Evolutionary conservation across 192 early-diverging fungal species (phyloP), one percentile per base, ranked within the genome.

Genomic region (Coemansia sp.): DNA sequence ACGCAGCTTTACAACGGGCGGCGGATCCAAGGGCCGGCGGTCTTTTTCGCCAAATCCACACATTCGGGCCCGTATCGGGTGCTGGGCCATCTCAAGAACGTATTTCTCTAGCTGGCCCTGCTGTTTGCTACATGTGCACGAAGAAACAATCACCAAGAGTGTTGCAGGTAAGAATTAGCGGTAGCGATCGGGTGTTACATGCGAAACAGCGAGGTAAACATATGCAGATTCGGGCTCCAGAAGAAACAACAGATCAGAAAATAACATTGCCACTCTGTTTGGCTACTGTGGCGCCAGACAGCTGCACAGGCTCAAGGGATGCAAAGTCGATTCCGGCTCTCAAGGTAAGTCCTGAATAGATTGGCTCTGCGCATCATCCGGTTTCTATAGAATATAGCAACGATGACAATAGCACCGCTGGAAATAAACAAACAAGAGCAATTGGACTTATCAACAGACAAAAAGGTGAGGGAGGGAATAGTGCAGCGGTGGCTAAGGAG

Each of bases 1-100:
- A 25, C 83, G 75, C 20, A 90, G 72, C 57, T 82, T 72, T 6
- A 87, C 73, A 45, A 90, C 86, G 23, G 88, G 88, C 19, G 88
- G 88, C 9, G 88, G 88, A 33, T 85, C 83, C 53, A 88, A 74
- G 14, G 87, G 87, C 55, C 88, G 84, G 34, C 86, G 79, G 66
- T 88, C 88, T 74, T 90, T 90, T 53, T 90, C 88, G 31, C 88
- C 87, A 63, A 89, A 92, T 13, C 89, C 91, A 57, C 88, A 89
- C 88, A 89, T 89, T 9, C 91, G 82, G 28, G 91, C 91, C 50
- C 86, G 65, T 36, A 82, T 66, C 28, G 89, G 91, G 59, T 89
- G 87, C 63, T 91, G 89, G 4, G 84, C 84, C 62, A 92, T 84
- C 36, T 81, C 67, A 23, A 91, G 79, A 31, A 75, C 69, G 57